phyloP scores from a whole-genome alignment of 2,329 filamentous ascomycete genomes.

The Cytospora mali region DNA sequence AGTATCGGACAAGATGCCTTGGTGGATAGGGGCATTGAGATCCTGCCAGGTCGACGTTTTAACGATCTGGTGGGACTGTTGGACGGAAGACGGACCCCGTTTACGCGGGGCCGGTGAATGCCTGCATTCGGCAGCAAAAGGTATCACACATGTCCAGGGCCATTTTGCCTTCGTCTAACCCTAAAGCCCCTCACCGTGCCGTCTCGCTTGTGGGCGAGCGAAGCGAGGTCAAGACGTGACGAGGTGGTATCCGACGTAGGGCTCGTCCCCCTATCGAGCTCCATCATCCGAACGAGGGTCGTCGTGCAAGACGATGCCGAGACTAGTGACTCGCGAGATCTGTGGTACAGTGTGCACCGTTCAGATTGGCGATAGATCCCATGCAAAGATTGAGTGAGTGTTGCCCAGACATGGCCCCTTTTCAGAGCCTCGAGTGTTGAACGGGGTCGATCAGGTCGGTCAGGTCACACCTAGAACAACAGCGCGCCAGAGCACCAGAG shows the following conservation, averaged over 20 bases:
- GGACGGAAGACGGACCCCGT: constrained; percentile 14
- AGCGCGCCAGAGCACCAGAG: too few species aligned
- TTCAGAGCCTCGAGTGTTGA: not conserved
- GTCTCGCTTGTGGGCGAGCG: not conserved
- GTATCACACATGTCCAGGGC: not conserved
- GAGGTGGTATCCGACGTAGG: not conserved
- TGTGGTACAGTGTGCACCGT: not conserved
- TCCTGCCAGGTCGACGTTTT: constrained; percentile 24
- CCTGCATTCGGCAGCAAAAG: constrained; percentile 8
- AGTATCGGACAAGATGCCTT: constrained; percentile 13
- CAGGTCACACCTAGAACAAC: not conserved
- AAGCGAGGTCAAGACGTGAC: not conserved
- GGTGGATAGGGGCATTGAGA: constrained; percentile 17
- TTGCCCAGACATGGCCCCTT: not conserved
- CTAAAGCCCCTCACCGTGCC: not conserved
- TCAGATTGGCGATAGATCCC: not conserved
- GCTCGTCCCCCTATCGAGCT: not conserved
- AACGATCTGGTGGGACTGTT: constrained; percentile 25
- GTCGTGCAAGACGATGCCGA: constrained; percentile 13
- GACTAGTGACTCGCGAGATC: constrained; percentile 7
- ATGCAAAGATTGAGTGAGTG: not conserved
- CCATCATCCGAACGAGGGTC: constrained; percentile 3
- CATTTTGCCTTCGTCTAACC: not conserved
- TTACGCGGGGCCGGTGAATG: not conserved
- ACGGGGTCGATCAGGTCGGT: too few species aligned